phyloP scores from a whole-genome alignment of 305 asterid species.

The Coffea humblotiana region DNA sequence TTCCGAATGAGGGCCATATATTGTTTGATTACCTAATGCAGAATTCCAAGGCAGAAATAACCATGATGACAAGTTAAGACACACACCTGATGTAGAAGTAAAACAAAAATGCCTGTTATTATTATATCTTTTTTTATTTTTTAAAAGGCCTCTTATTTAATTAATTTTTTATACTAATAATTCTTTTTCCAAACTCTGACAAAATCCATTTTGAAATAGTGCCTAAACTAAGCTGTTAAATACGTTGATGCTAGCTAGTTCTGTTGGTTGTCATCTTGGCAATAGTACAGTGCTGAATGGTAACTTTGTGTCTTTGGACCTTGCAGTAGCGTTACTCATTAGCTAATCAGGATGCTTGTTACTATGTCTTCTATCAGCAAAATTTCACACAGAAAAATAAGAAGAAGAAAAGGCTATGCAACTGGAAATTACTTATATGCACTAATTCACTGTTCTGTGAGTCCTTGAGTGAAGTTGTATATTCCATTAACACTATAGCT shows the following conservation, averaged over 20 bases:
- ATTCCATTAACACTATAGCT: background rate
- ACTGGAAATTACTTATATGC: background rate
- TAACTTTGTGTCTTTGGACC: background rate
- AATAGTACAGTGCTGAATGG: background rate
- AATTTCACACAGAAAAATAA: background rate
- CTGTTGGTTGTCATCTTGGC: background rate
- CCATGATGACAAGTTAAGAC: background rate
- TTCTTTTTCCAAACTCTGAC: background rate
- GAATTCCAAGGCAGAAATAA: background rate
- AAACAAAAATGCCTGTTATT: background rate
- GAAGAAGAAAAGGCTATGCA: background rate
- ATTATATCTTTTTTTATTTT: no score
- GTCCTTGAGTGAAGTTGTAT: background rate
- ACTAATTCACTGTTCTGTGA: background rate
- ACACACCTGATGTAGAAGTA: background rate
- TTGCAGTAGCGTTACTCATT: background rate
- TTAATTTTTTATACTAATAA: no score
- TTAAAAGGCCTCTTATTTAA: no score
- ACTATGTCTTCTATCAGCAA: background rate
- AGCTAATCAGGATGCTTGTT: background rate
- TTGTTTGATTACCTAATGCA: background rate
- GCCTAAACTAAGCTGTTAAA: background rate
- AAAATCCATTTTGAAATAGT: background rate
- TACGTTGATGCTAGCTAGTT: background rate
- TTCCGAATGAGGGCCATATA: background rate